Conservation (phyloP, 1,139 yeast species). For the Hansenula lynferdii region DNA sequence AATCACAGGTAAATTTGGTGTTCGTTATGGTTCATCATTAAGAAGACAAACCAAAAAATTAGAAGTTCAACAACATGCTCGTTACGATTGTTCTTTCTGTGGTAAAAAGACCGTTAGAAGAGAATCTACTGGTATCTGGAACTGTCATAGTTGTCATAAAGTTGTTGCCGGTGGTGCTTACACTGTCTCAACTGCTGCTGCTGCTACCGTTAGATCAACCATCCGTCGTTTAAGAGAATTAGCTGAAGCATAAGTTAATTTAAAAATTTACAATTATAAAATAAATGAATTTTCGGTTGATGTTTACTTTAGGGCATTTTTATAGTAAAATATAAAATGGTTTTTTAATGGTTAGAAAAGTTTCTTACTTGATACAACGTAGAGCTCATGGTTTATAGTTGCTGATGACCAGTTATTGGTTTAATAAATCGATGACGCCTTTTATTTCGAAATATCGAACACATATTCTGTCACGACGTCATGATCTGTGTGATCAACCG, state of each 20-base stretch:
- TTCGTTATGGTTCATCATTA: constrained; percentile 99
- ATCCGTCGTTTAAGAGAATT: constrained; percentile 99
- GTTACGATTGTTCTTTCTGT: constrained; percentile 99
- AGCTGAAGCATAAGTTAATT: constrained; percentile 99
- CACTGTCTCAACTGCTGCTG: constrained; percentile 99
- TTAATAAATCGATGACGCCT: no score
- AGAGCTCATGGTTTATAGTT: no score
- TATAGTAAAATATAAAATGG: not conserved
- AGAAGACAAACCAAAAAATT: constrained; percentile 99
- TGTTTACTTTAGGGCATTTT: not conserved
- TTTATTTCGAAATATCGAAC: no score
- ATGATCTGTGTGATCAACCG: no score
- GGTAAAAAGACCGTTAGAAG: constrained; percentile 99
- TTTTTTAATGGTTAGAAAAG: not conserved
- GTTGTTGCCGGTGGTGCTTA: constrained; percentile 99
- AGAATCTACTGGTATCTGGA: constrained; percentile 99
- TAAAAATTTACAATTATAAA: constrained; percentile 9
- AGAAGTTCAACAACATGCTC: constrained; percentile 98
- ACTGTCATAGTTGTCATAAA: constrained; percentile 90
- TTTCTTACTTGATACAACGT: not conserved
- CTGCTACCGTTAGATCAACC: constrained; percentile 99
- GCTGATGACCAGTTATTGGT: no score
- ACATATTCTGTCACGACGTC: no score
- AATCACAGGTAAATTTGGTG: constrained; percentile 99
- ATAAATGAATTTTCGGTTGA: constrained; percentile 18